These are phyloP conservation scores for Yamadazyma insecticola DNA, from an alignment of 805 yeast species.

Conservation along the genomic window DNA sequence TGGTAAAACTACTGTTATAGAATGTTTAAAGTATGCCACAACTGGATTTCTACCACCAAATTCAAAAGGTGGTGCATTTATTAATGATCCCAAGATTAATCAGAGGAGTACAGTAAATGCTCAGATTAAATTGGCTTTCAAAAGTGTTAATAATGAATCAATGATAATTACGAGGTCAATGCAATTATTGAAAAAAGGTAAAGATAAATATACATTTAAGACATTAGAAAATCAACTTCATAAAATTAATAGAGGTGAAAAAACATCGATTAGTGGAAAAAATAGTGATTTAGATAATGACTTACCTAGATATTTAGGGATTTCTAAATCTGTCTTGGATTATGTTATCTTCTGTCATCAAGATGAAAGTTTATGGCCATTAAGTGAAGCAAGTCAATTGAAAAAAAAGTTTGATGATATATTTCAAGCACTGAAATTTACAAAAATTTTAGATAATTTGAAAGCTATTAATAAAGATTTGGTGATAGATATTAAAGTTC, in stretches of 20 bases:
- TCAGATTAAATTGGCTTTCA: slow-evolving; percentile 84
- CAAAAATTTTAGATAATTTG: slow-evolving; percentile 80
- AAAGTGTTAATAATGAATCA: slow-evolving; percentile 62
- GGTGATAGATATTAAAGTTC: slow-evolving; percentile 65
- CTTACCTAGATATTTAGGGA: slow-evolving; percentile 82
- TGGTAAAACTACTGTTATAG: slow-evolving; percentile 95
- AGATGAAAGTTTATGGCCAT: slow-evolving; percentile 95
- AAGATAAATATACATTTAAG: slow-evolving; percentile 57
- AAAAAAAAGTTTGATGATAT: slow-evolving; percentile 95
- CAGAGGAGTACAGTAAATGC: slow-evolving; percentile 79
- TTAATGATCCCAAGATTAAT: slow-evolving; percentile 83
- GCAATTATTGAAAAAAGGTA: slow-evolving; percentile 57
- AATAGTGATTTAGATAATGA: slow-evolving; percentile 79
- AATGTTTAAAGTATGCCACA: slow-evolving; percentile 88
- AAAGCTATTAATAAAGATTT: slow-evolving; percentile 75
- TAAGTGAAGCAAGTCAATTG: slow-evolving; percentile 81
- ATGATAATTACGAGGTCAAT: slow-evolving; percentile 87
- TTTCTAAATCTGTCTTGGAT: slow-evolving; percentile 80
- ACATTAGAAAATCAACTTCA: slow-evolving; percentile 87
- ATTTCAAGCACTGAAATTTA: slow-evolving; percentile 89
- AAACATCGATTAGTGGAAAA: slow-evolving; percentile 73
- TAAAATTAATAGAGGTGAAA: slow-evolving; percentile 59
- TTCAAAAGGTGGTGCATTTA: slow-evolving; percentile 91
- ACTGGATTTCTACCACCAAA: slow-evolving; percentile 97
- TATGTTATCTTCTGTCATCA: slow-evolving; percentile 97